These are phyloP conservation scores for Leccinum pellstonianum DNA, from an alignment of 768 basidiomycete species.

Conservation along the genomic window DNA sequence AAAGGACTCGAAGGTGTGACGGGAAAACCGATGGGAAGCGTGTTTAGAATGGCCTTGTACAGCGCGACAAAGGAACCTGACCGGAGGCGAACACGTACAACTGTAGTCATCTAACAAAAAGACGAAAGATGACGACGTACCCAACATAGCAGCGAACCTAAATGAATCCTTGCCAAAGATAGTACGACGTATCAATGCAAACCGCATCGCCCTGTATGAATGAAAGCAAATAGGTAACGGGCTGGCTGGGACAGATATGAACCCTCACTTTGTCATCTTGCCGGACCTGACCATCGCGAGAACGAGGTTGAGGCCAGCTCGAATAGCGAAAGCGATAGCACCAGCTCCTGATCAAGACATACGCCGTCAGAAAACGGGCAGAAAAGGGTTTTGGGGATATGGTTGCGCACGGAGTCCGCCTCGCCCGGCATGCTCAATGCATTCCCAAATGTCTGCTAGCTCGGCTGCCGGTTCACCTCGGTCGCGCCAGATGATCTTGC, in stretches of 20 bases:
- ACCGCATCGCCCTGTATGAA: slow-evolving; percentile 54
- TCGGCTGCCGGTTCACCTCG: slow-evolving; percentile 74
- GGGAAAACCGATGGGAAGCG: slow-evolving; percentile 69
- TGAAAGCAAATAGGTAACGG: background rate
- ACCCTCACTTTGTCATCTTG: slow-evolving; percentile 58
- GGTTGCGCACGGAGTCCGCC: slow-evolving; percentile 70
- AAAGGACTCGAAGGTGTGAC: slow-evolving; percentile 24
- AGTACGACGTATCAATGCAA: slow-evolving; percentile 72
- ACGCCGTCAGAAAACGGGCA: background rate
- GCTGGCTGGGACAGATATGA: background rate
- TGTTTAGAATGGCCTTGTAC: slow-evolving; percentile 79
- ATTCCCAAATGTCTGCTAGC: slow-evolving; percentile 59
- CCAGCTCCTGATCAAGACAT: slow-evolving; percentile 63
- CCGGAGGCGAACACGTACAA: background rate
- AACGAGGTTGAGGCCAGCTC: slow-evolving; percentile 81
- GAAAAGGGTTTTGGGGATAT: background rate
- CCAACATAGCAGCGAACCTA: slow-evolving; percentile 87
- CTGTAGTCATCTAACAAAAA: background rate
- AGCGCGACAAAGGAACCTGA: slow-evolving; percentile 72
- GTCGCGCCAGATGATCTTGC: slow-evolving; percentile 82
- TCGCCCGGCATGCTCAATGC: slow-evolving; percentile 64
- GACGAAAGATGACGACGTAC: slow-evolving; percentile 33
- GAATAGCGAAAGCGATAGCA: slow-evolving; percentile 73
- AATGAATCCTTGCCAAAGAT: slow-evolving; percentile 81
- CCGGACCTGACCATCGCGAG: slow-evolving; percentile 74